Evolutionary conservation across 2,329 filamentous ascomycete species (phyloP).

Genomic region (Aspergillus puulaauensis): DNA sequence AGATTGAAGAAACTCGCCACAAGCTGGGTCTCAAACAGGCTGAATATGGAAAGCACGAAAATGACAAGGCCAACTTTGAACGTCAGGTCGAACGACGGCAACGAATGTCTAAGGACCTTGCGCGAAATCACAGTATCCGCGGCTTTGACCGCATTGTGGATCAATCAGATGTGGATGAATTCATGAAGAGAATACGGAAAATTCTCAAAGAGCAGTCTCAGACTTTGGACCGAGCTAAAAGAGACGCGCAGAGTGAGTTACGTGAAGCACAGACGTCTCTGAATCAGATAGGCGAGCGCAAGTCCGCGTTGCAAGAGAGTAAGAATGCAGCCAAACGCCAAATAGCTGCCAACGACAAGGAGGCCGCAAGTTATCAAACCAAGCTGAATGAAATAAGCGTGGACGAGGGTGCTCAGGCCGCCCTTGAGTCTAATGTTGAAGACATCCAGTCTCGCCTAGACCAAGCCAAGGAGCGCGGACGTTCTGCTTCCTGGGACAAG

Average conservation of each 20-base stretch:
- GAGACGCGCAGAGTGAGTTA: conserved; percentile 71
- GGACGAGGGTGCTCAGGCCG: conserved; percentile 80
- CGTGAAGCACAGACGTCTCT: conserved; percentile 70
- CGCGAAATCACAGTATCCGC: conserved; percentile 73
- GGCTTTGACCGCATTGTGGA: conserved; percentile 80
- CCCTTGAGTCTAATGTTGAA: conserved; percentile 70
- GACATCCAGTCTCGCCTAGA: conserved; percentile 66
- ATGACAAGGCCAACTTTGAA: conserved; percentile 84
- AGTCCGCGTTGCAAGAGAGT: conserved; percentile 69
- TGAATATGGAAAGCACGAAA: conserved; percentile 70
- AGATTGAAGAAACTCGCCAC: conserved; percentile 49
- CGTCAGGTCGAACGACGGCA: conserved; percentile 71
- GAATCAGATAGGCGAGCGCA: conserved; percentile 71
- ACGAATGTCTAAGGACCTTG: conserved; percentile 74
- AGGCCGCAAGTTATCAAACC: conserved; percentile 64
- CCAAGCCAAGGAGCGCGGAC: conserved; percentile 62
- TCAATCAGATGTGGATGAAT: conserved; percentile 70
- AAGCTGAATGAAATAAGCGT: conserved; percentile 71
- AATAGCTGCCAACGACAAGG: conserved; percentile 71
- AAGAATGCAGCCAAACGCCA: conserved; percentile 72
- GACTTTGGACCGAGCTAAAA: conserved; percentile 71
- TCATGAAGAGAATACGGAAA: conserved; percentile 74
- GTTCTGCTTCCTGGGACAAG: conserved; percentile 66
- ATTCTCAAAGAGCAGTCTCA: conserved; percentile 75
- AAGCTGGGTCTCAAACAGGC: conserved; percentile 42